Evolutionary conservation across 2,329 filamentous ascomycete genomes (phyloP).

Genomic region (Endothia cerciana): DNA sequence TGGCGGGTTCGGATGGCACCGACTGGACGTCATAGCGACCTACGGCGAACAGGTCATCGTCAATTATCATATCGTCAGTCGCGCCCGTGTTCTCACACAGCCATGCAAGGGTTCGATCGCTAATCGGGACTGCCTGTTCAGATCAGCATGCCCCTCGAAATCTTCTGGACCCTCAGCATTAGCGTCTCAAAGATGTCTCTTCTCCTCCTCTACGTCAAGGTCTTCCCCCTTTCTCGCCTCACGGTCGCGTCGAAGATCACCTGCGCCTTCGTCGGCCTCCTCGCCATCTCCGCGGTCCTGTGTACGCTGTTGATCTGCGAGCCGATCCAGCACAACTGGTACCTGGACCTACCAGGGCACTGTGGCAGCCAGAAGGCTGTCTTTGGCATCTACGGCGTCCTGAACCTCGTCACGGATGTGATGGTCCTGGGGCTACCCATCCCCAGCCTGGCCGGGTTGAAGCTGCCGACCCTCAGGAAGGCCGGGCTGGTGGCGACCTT

Average conservation of each 20-base stretch:
- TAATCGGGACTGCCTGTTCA: neutral
- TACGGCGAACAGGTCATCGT: slow-evolving; percentile 10
- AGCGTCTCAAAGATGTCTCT: slow-evolving; percentile 24
- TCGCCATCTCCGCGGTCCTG: slow-evolving; percentile 31
- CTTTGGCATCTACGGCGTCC: slow-evolving; percentile 27
- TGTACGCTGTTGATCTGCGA: slow-evolving; percentile 30
- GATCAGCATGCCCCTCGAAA: slow-evolving; percentile 21
- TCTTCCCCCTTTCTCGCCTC: slow-evolving; percentile 19
- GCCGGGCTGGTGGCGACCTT: slow-evolving; percentile 20
- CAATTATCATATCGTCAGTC: slow-evolving; percentile 21
- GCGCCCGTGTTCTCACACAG: neutral
- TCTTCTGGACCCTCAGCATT: slow-evolving; percentile 25
- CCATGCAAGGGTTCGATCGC: neutral
- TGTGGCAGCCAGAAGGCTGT: slow-evolving; percentile 32
- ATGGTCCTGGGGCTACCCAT: slow-evolving; percentile 21
- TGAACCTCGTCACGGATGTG: slow-evolving; percentile 23
- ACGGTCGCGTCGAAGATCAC: slow-evolving; percentile 27
- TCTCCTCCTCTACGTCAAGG: slow-evolving; percentile 23
- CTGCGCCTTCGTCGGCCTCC: slow-evolving; percentile 28
- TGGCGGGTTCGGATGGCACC: slow-evolving; percentile 22
- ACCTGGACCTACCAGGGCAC: slow-evolving; percentile 18
- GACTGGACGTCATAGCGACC: slow-evolving; percentile 8
- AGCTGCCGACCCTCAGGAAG: slow-evolving; percentile 15
- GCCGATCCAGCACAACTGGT: slow-evolving; percentile 38
- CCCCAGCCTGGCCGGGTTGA: slow-evolving; percentile 18